phyloP scores from a whole-genome alignment of 305 asterid genomes.

The Euphrasia arctica region DNA sequence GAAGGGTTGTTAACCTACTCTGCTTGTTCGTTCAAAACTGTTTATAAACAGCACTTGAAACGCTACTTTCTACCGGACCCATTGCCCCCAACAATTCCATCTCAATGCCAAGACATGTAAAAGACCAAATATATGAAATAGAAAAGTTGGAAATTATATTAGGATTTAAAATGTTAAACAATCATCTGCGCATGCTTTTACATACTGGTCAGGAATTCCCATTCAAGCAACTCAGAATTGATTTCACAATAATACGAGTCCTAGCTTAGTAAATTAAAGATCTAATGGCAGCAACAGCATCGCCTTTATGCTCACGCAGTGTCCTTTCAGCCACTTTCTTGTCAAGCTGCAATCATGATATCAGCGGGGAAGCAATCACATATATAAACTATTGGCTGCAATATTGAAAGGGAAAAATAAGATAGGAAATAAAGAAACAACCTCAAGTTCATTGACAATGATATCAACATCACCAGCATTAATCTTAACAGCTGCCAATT shows the following conservation, averaged over 20 bases:
- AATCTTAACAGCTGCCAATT: conserved; percentile 84
- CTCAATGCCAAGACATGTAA: not conserved
- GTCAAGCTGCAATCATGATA: conserved; percentile 56
- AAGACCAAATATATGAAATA: not conserved
- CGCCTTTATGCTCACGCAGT: conserved; percentile 88
- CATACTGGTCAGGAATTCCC: not conserved
- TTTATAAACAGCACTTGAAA: not conserved
- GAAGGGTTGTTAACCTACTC: too few relatives aligned
- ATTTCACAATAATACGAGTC: not conserved
- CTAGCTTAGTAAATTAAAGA: conserved; percentile 56
- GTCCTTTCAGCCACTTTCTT: conserved; percentile 93
- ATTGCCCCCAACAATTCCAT: not conserved
- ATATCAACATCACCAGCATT: conserved; percentile 77
- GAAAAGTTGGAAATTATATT: not conserved
- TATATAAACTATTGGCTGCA: not conserved
- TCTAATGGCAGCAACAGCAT: conserved; percentile 91
- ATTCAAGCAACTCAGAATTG: not conserved
- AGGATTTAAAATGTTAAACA: conserved; percentile 1
- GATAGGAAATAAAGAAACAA: conserved; percentile 20
- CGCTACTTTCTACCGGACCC: not conserved
- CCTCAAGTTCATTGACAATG: conserved; percentile 92
- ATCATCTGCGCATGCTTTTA: conserved; percentile 10
- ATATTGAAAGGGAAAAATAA: not conserved
- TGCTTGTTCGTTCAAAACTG: too few relatives aligned
- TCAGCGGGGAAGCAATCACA: not conserved